Percentiles rank a stretch among this genome's conserved stretches.
Conservation (phyloP, 2,329 filamentous ascomycete species). For the Cladosporium sp. region DNA sequence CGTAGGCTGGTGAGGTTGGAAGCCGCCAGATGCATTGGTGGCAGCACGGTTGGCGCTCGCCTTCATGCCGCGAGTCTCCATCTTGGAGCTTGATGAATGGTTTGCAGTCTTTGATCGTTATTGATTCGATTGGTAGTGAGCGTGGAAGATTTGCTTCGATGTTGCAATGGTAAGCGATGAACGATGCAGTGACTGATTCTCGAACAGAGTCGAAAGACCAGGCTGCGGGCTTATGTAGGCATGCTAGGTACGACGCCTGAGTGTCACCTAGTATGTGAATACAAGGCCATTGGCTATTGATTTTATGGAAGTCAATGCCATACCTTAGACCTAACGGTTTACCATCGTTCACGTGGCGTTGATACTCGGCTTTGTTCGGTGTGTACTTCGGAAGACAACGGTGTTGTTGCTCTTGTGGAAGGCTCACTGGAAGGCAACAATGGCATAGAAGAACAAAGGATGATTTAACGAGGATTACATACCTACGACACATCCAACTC, state of each 20-base stretch:
- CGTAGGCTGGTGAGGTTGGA: not conserved
- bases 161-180: not conserved
- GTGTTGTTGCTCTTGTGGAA: not conserved
- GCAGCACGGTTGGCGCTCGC: not conserved
- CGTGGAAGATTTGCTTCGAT: not conserved
- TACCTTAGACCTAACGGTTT: not conserved
- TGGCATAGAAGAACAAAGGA: not conserved
- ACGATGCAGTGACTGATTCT: not conserved
- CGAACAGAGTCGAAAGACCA: not conserved
- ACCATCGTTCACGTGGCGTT: not conserved
- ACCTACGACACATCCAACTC: not conserved
- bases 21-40: too few species aligned
- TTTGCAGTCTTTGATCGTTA: not conserved
- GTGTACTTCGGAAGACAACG: not conserved
- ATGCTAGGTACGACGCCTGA: not conserved
- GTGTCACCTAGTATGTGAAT: not conserved
- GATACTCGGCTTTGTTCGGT: not conserved
- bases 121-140: not conserved
- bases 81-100: not conserved
- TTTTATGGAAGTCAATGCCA: not conserved
- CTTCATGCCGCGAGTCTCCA: not conserved
- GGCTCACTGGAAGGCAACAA: not conserved
- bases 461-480: too few species aligned
- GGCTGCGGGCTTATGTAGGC: not conserved
- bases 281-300: not conserved